These are phyloP conservation scores for Mimosa pudica DNA, from an alignment of 306 rosid genomes.

Conservation along the genomic window DNA sequence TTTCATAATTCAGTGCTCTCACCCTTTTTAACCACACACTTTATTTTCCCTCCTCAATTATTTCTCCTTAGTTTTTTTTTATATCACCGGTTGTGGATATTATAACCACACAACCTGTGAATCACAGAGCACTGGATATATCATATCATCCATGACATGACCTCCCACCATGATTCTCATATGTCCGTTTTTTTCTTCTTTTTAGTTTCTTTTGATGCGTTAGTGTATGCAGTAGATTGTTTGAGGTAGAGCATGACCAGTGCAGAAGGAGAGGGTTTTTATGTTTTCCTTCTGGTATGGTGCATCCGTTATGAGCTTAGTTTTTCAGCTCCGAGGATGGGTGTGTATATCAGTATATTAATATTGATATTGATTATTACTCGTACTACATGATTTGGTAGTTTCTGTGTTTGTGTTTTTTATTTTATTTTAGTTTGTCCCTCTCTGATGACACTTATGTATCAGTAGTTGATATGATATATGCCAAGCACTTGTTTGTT, in stretches of 20 bases:
- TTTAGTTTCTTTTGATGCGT: constrained; percentile 3
- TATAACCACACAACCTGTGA: constrained; percentile 54
- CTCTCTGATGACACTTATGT: constrained; percentile 17
- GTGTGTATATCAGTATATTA: constrained; percentile 4
- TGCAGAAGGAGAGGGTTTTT: constrained; percentile 60
- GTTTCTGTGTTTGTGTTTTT: not conserved
- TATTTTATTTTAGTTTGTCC: constrained; percentile 5
- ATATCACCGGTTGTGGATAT: constrained; percentile 49
- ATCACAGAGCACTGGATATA: constrained; percentile 24
- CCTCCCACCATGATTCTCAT: constrained; percentile 4
- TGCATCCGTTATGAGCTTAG: constrained; percentile 46
- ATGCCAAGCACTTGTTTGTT: not conserved
- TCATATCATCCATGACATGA: constrained; percentile 16
- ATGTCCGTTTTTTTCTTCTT: not conserved
- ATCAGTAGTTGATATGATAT: constrained; percentile 13
- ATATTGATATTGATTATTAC: not conserved
- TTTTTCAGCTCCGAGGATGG: constrained; percentile 56
- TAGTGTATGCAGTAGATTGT: constrained; percentile 19
- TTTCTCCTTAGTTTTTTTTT: not conserved
- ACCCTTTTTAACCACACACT: not conserved
- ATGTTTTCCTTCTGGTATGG: constrained; percentile 48
- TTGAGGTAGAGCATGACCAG: constrained; percentile 32
- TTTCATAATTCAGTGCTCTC: not conserved
- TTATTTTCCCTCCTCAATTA: not conserved
- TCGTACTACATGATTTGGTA: constrained; percentile 17